A percentile compares a stretch with the other conserved stretches of the same genome.
These are phyloP conservation scores for Coemansia sp. DNA, from an alignment of 192 early-diverging fungal genomes.

Conservation along the genomic window DNA sequence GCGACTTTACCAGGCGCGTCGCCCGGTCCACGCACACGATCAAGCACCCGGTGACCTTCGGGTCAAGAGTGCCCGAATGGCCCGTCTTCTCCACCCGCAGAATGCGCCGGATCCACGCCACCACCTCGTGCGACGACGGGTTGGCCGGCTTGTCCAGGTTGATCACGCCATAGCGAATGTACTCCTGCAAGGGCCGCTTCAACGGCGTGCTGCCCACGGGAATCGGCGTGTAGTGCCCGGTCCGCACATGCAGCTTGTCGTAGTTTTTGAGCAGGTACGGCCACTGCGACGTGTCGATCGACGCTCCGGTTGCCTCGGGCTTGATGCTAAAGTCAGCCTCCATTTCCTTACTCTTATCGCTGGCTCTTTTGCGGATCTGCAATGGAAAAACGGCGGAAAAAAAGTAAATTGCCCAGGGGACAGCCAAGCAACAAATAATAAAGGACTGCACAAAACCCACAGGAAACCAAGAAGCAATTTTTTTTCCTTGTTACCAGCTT, in stretches of 20 bases:
- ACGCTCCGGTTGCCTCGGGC: slow-evolving; percentile 67
- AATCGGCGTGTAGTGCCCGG: slow-evolving; percentile 97
- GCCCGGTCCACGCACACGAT: slow-evolving; percentile 99
- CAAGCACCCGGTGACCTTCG: slow-evolving; percentile 98
- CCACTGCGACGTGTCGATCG: slow-evolving; percentile 91
- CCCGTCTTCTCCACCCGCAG: slow-evolving; percentile 97
- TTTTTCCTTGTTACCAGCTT: no score
- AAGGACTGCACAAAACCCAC: no score
- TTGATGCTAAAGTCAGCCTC: slow-evolving; percentile 62
- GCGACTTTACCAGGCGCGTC: slow-evolving; percentile 97
- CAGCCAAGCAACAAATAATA: no score
- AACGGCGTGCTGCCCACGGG: slow-evolving; percentile 90
- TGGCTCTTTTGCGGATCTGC: background rate
- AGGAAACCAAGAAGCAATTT: no score
- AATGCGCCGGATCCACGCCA: slow-evolving; percentile 98
- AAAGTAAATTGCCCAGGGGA: no score
- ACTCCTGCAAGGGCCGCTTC: slow-evolving; percentile 85
- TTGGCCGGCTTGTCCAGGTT: slow-evolving; percentile 99
- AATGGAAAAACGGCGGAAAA: background rate
- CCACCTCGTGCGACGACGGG: slow-evolving; percentile 99
- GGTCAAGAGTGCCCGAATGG: slow-evolving; percentile 97
- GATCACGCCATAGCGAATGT: slow-evolving; percentile 96
- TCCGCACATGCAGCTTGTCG: slow-evolving; percentile 95
- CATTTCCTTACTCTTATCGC: no score
- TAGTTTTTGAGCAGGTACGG: slow-evolving; percentile 96